Percentiles rank a stretch among this genome's conserved stretches.
Evolutionary conservation across 1,284 basidiomycete species (phyloP).

Genomic region (Cryptococcus wingfieldii): DNA sequence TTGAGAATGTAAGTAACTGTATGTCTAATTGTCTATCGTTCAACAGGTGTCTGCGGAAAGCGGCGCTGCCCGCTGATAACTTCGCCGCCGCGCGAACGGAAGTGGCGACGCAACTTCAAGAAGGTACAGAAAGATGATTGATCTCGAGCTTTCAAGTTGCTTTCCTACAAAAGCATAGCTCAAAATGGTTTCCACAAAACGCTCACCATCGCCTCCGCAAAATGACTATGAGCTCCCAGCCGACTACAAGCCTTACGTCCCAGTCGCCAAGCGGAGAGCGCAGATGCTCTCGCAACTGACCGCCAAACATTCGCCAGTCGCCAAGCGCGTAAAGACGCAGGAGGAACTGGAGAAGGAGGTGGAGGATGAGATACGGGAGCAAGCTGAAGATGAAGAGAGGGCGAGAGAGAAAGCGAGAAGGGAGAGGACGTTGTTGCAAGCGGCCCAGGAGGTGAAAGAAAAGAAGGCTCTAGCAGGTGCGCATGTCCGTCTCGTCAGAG

Average conservation of each 20-base stretch:
- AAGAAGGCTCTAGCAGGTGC: slow-evolving; percentile 73
- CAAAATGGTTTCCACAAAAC: slow-evolving; percentile 10
- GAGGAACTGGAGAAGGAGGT: slow-evolving; percentile 56
- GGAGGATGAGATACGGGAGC: slow-evolving; percentile 60
- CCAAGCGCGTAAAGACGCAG: slow-evolving; percentile 58
- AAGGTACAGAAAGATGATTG: background rate
- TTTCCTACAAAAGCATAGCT: background rate
- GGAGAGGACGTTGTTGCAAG: slow-evolving; percentile 77
- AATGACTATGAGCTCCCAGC: slow-evolving; percentile 48
- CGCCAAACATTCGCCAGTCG: slow-evolving; percentile 42
- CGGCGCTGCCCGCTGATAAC: too few relatives aligned
- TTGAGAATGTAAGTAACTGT: too few relatives aligned
- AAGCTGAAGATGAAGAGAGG: slow-evolving; percentile 71
- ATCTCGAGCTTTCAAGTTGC: background rate
- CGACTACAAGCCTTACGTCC: slow-evolving; percentile 76
- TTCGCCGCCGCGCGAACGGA: background rate
- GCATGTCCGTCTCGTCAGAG: slow-evolving; percentile 23
- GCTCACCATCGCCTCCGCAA: slow-evolving; percentile 38
- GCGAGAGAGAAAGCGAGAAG: slow-evolving; percentile 68
- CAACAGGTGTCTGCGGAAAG: too few relatives aligned
- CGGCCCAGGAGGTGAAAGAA: slow-evolving; percentile 87
- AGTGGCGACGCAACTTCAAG: too few relatives aligned
- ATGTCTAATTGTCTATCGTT: too few relatives aligned
- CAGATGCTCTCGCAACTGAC: slow-evolving; percentile 69
- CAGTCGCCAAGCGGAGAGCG: slow-evolving; percentile 78